A percentile compares a stretch with the other conserved stretches of the same genome.
Conservation (phyloP, 352 stramenopile species). For the Elongisporangium prolatum region DNA sequence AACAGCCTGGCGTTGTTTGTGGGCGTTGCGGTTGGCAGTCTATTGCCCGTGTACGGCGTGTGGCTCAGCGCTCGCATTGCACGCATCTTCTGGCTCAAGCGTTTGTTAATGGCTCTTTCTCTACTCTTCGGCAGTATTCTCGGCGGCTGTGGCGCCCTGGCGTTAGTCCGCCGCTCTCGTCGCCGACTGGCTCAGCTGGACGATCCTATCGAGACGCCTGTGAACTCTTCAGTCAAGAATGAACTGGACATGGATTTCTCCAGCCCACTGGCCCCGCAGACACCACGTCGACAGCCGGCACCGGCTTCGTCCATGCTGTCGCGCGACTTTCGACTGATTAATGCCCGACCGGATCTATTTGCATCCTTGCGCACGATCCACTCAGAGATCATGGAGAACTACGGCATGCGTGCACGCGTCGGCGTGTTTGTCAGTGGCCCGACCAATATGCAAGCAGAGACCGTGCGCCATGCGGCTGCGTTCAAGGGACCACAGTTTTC, state of each 20-base stretch:
- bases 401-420: constrained; percentile 32
- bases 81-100: constrained; percentile 32
- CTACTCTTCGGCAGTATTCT: constrained; percentile 20
- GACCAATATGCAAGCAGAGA: constrained; percentile 26
- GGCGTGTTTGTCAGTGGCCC: constrained; percentile 44
- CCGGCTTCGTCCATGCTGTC: constrained; percentile 21
- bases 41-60: constrained; percentile 26
- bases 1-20: constrained; percentile 27
- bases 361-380: constrained; percentile 26
- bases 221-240: constrained; percentile 21
- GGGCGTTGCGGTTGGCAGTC: constrained; percentile 21
- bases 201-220: constrained; percentile 17
- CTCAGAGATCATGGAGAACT: constrained; percentile 46
- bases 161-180: no score
- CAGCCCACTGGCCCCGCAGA: constrained; percentile 26
- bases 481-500: constrained; percentile 29
- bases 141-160: constrained; percentile 19
- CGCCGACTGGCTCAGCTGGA: constrained; percentile 1
- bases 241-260: constrained; percentile 31
- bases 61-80: neutral
- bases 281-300: constrained; percentile 25
- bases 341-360: constrained; percentile 32
- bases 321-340: constrained; percentile 30
- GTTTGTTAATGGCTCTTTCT: constrained; percentile 24
- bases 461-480: constrained; percentile 17